phyloP scores from a whole-genome alignment of 495 filamentous ascomycete genomes.

The Xylaria cubensis region DNA sequence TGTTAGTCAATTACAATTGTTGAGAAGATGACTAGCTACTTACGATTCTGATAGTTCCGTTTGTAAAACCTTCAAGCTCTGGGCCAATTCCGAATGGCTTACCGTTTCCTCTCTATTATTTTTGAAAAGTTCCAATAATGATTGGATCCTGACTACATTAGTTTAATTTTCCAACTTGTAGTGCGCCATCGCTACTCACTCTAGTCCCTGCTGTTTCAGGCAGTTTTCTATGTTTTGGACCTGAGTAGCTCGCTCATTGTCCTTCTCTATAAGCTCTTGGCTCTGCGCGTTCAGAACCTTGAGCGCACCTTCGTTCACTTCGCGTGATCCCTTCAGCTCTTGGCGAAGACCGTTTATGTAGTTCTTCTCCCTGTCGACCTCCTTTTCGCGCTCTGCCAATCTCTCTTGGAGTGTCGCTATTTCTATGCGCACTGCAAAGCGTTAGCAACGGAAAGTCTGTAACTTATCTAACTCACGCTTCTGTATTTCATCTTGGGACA shows the following conservation, averaged over 20 bases:
- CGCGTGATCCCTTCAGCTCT: constrained; percentile 37
- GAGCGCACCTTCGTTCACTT: constrained; percentile 38
- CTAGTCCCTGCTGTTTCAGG: constrained; percentile 32
- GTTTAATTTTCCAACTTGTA: not conserved
- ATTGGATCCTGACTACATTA: constrained; percentile 33
- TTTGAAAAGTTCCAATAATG: constrained; percentile 27
- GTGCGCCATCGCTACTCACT: constrained; percentile 23
- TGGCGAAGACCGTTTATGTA: constrained; percentile 33
- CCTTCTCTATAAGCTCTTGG: constrained; percentile 40
- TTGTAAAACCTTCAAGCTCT: constrained; percentile 30
- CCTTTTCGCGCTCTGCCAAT: constrained; percentile 39
- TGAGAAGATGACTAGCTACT: not conserved
- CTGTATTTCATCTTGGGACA: constrained; percentile 35
- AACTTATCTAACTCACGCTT: constrained; percentile 36
- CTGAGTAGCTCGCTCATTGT: constrained; percentile 29
- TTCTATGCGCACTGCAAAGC: constrained; percentile 36
- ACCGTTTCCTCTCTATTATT: constrained; percentile 18
- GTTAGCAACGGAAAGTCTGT: constrained; percentile 10
- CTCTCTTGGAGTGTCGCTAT: constrained; percentile 35
- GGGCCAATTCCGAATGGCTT: constrained; percentile 21
- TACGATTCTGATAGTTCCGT: constrained; percentile 28
- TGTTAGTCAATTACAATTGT: not conserved
- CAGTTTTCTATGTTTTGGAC: constrained; percentile 21
- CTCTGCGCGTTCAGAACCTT: constrained; percentile 39
- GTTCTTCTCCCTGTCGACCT: constrained; percentile 40